A percentile compares a stretch with the other conserved stretches of the same genome.
Conservation (phyloP, 2,329 filamentous ascomycete genomes). For the Pestalotiopsis sp. region DNA sequence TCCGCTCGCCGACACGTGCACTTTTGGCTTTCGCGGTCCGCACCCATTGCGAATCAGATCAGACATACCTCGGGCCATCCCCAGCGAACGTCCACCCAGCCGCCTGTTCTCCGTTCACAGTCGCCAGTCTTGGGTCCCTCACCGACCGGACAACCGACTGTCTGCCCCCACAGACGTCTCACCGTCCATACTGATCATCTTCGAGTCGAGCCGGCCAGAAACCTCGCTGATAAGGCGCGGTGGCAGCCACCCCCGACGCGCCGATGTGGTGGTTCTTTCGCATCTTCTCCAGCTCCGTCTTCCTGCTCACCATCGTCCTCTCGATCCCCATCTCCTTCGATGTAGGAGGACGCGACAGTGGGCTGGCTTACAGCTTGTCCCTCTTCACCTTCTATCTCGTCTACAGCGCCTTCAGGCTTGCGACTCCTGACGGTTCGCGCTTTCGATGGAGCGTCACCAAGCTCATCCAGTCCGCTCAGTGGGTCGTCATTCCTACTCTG, state of each 20-base stretch:
- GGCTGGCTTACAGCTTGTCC: conserved; percentile 88
- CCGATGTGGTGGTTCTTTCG: conserved; percentile 84
- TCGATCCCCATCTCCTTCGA: conserved; percentile 97
- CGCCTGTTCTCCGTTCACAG: neutral
- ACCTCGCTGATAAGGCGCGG: conserved; percentile 36
- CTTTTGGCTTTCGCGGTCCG: neutral
- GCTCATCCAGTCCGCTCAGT: conserved; percentile 76
- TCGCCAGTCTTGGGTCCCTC: neutral
- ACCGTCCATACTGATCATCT: neutral
- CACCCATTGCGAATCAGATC: neutral
- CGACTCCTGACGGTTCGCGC: conserved; percentile 77
- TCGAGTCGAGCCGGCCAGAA: conserved; percentile 28
- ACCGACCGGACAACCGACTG: neutral
- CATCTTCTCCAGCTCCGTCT: conserved; percentile 77
- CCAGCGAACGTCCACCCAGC: neutral
- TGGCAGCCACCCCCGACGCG: conserved; percentile 42
- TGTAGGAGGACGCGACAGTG: conserved; percentile 92
- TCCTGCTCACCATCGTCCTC: conserved; percentile 89
- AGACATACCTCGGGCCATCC: neutral
- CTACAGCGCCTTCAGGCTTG: conserved; percentile 79
- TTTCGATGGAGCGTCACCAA: conserved; percentile 73
- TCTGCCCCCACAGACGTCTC: neutral
- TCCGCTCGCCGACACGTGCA: neutral
- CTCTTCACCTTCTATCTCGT: conserved; percentile 90
- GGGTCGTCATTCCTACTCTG: conserved; percentile 81